Conservation (phyloP, 495 filamentous ascomycete species). For the Penicillium ucsense region DNA sequence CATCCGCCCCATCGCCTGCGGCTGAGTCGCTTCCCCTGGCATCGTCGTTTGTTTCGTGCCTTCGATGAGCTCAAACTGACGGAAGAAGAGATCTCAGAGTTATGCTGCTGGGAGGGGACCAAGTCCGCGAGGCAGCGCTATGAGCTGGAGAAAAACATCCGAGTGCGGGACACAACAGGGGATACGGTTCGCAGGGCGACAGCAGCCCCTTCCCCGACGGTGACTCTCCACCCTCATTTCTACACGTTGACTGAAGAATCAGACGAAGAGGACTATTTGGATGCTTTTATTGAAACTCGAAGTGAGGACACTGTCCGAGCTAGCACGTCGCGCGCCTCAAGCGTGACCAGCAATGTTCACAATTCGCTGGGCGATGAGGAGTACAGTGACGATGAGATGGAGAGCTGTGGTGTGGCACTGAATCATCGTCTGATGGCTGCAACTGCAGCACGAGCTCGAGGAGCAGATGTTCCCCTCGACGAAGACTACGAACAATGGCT, state of each 20-base stretch:
- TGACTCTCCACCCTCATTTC: conserved; percentile 25
- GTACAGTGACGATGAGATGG: conserved; percentile 55
- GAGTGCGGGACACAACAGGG: conserved; percentile 69
- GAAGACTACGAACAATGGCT: conserved; percentile 81
- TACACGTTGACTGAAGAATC: conserved; percentile 8
- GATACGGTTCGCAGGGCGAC: conserved; percentile 46
- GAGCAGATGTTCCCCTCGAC: conserved; percentile 57
- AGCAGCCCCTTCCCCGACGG: conserved; percentile 22
- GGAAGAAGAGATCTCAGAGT: conserved; percentile 57
- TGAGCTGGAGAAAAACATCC: conserved; percentile 65
- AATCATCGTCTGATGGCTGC: conserved; percentile 65
- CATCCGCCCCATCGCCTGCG: conserved; percentile 73
- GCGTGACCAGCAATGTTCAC: conserved; percentile 15
- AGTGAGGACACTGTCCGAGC: conserved; percentile 19
- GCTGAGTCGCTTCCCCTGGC: conserved; percentile 70
- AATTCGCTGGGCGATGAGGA: conserved; percentile 42
- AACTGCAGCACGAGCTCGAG: conserved; percentile 53
- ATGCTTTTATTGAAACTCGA: conserved; percentile 17
- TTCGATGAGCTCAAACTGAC: conserved; percentile 77
- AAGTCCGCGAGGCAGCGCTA: conserved; percentile 79
- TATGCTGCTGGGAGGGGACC: conserved; percentile 93
- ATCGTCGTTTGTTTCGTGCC: conserved; percentile 68
- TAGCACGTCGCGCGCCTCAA: conserved; percentile 13
- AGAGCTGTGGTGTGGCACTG: conserved; percentile 62
- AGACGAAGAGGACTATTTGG: conserved; percentile 22